Evolutionary conservation across 192 early-diverging fungal species (phyloP), one percentile per base, ranked within the genome.

Genomic region (Coemansia erecta): DNA sequence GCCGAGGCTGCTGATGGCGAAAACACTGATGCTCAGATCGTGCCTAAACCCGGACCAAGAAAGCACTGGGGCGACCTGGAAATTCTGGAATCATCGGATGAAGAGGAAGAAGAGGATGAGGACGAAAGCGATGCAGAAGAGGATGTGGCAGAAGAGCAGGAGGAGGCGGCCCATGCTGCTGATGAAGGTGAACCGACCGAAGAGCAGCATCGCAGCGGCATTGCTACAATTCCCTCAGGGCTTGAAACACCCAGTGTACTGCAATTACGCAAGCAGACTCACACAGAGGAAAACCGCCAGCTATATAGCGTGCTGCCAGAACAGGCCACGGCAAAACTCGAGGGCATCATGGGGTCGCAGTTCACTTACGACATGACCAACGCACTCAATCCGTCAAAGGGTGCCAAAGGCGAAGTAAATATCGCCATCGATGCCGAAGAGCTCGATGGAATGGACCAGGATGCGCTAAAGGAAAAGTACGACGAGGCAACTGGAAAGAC

Each of bases 321-420:
- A 22, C 85, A 93, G 57, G 82, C 84, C 35, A 81, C 88, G 42
- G 75, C 82, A 11, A 65, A 73, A 39, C 80, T 89, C 52, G 82
- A 84, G 1, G 93, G 90, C 11, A 92, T 98, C 66, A 97, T 98
- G 96, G 96, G 93, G 18, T 92, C 92, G 33, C 86, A 92, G 64
- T 93, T 92, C 64, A 88, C 88, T 3, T 98, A 98, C 62, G 90
- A 95, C 60, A 61, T 98, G 26, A 60, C 74, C 19, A 74, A 74
- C 3, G 70, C 79, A 8, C 40, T 70, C 19, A 77, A 78, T 26
- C 76, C 77, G n/a, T 76, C 83, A 22, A 77, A 77, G 58, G 80
- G 68, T 3, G 63, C 70, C 64, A 33, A 77, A 85, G 77, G 78
- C 84, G 56, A 89, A 89, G 56, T 97, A 23, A 91, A 94, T 51